Evolutionary conservation across 2,329 filamentous ascomycete species (phyloP), one percentile per base, ranked within the genome.

Genomic region (Fusarium sp.): DNA sequence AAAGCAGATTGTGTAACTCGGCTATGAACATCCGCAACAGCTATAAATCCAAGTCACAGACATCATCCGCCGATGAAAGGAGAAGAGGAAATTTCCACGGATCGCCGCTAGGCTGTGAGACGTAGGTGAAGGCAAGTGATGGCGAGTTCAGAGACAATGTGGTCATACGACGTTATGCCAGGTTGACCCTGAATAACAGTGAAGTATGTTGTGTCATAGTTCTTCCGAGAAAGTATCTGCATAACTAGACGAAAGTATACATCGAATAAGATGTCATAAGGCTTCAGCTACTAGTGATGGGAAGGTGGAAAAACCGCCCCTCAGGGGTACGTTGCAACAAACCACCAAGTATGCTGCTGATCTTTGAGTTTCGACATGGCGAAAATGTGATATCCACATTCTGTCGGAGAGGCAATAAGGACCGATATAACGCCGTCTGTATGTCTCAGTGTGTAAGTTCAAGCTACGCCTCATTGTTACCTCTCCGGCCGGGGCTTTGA

Each of bases 1-100:
- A 2, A 92, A 79, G 48, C 84, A 86, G 28, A 93, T 82, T 73
- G 88, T 85, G 75, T 91, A 89, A 66, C 82, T 82, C 37, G 84
- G 84, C 7, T 86, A 88, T 28, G 80, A 29, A 89, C 86, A 57
- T 86, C 88, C 50, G 87, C 86, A 35, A 86, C 83, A n/a, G 33
- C 42, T 43, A 69, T 88, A 81, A 3, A 90, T 80, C n/a, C 88
- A 24, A 88, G 88, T 88, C 20, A 91, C 80, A n/a, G n/a, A n/a
- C n/a, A n/a, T n/a, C n/a, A n/a, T n/a, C 67, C 85, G 89, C 82
- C 84, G 24, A 84, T 72, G 5, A 82, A 80, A 3, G 76, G 80
- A 42, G 81, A 82, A 24, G 80, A 38, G 69, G 73, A 12, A 84
- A 62, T 9, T 79, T 80, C 65, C 78, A 78, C 6, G 23, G 76